Evolutionary conservation across 352 stramenopile genomes (phyloP), one percentile per base, ranked within the genome.

Genomic region (Globisporangium barbulae): DNA sequence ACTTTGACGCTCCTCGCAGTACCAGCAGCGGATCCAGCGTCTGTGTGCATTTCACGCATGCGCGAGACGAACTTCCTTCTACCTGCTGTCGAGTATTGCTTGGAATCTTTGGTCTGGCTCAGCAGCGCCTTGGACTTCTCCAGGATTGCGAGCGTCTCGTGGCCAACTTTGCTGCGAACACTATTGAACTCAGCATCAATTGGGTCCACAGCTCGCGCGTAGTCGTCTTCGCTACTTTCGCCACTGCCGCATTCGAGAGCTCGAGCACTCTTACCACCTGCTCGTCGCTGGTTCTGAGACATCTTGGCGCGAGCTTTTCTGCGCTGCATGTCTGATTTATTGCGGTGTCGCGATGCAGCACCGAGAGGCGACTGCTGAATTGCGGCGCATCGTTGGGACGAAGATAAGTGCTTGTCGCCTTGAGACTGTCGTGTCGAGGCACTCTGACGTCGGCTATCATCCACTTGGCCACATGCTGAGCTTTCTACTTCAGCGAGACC

Each of bases 101-200:
- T 47, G 12, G 33, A 15, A 17, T 58, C 15, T 64, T 64, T 78
- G 22, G 61, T 72, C 52, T 72, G 55, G 5, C 54, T 68, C 30
- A 90, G 66, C n/a, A 89, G 69, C 1, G 58, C 54, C 30, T 78
- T 78, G 13, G 75, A 81, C 12, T 74, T 72, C 45, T 88, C 74
- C 0, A 90, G 66, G 22, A 90, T 88, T 0, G 81, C 79, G 5
- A 83, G 68, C 9, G 81, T 90, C 41, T 73, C 72, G 52, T 75
- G 45, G 4, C 79, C 77, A 4, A 90, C 69, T 71, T 81, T 88
- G 31, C 62, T 74, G 5, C 72, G 70, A 9, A 77, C 59, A 2
- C 69, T 65, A 31, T 71, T 58, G 39, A 85, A 88, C 13, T 69
- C 71, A 21, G 66, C 63, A 13, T 81, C 72, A 1, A 76, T 55